Evolutionary conservation across 805 yeast species (phyloP).

Genomic region (Torulaspora microellipsoides): DNA sequence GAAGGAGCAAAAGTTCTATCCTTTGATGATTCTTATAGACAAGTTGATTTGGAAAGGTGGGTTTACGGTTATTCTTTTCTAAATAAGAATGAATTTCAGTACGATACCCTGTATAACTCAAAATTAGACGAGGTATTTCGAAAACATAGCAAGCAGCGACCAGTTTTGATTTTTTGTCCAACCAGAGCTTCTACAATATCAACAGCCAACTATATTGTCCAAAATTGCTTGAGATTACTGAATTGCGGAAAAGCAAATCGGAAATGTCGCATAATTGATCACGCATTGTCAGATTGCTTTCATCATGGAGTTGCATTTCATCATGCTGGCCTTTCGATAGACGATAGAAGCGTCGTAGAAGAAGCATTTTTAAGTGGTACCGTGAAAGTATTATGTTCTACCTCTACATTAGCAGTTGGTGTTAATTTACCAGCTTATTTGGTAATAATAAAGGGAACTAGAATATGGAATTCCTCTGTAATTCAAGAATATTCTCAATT

Average conservation of each 20-base stretch:
- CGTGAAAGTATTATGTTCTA: conserved; percentile 46
- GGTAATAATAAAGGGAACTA: conserved; percentile 59
- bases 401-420: conserved; percentile 59
- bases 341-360: conserved; percentile 47
- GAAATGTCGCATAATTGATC: conserved; percentile 11
- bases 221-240: conserved; percentile 10
- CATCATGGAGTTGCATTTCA: conserved; percentile 47
- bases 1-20: conserved; percentile 36
- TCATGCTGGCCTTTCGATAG: conserved; percentile 51
- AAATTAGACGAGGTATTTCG: conserved; percentile 40
- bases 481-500: conserved; percentile 50
- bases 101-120: conserved; percentile 42
- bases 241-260: background rate
- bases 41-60: conserved; percentile 40
- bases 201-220: conserved; percentile 42
- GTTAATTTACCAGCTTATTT: conserved; percentile 58
- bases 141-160: conserved; percentile 38
- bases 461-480: conserved; percentile 49
- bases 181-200: conserved; percentile 46
- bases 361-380: conserved; percentile 40
- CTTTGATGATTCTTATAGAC: conserved; percentile 46
- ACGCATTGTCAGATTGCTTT: conserved; percentile 11
- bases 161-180: conserved; percentile 49
- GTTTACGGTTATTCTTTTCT: conserved; percentile 42
- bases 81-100: conserved; percentile 44